Evolutionary conservation across 1,139 yeast genomes (phyloP).

Genomic region (Debaryomycetaceae sp.): DNA sequence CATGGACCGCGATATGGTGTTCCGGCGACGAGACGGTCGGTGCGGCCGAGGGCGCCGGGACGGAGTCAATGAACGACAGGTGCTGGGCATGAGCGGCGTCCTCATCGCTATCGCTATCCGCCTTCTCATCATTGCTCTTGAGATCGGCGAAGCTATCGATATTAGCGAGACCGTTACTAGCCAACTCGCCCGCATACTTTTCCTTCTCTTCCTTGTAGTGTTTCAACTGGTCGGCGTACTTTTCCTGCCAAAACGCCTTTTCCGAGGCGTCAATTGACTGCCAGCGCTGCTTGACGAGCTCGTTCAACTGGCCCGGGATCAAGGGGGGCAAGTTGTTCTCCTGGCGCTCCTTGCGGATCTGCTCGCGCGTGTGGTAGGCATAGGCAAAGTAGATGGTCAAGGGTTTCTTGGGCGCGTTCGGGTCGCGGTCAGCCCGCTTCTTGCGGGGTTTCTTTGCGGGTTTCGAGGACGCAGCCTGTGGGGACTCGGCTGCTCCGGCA

Average conservation of each 20-base stretch:
- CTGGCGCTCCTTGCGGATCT: conserved; percentile 54
- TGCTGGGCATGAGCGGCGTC: conserved; percentile 4
- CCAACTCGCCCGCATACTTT: conserved; percentile 47
- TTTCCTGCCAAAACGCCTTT: conserved; percentile 65
- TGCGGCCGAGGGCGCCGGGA: conserved; percentile 3
- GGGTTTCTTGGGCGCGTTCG: conserved; percentile 56
- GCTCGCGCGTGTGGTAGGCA: conserved; percentile 53
- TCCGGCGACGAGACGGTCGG: conserved; percentile 1
- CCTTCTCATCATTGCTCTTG: conserved; percentile 2
- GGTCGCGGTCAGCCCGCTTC: conserved; percentile 45
- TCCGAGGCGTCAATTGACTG: conserved; percentile 53
- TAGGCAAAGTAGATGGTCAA: conserved; percentile 77
- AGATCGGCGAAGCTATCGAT: too few relatives aligned
- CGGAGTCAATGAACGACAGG: conserved; percentile 4
- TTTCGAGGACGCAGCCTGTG: conserved; percentile 4
- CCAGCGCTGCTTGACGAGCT: conserved; percentile 73
- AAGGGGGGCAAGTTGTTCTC: conserved; percentile 49
- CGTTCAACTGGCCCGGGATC: conserved; percentile 67
- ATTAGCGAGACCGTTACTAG: too few relatives aligned
- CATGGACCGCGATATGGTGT: background rate
- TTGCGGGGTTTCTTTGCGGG: conserved; percentile 14
- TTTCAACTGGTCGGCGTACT: conserved; percentile 55
- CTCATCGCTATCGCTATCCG: conserved; percentile 5
- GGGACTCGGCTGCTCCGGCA: background rate
- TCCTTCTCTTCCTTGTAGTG: conserved; percentile 55